These are phyloP conservation scores for Apiotrichum laibachii DNA, from an alignment of 1,284 basidiomycete species.

Conservation along the genomic window DNA sequence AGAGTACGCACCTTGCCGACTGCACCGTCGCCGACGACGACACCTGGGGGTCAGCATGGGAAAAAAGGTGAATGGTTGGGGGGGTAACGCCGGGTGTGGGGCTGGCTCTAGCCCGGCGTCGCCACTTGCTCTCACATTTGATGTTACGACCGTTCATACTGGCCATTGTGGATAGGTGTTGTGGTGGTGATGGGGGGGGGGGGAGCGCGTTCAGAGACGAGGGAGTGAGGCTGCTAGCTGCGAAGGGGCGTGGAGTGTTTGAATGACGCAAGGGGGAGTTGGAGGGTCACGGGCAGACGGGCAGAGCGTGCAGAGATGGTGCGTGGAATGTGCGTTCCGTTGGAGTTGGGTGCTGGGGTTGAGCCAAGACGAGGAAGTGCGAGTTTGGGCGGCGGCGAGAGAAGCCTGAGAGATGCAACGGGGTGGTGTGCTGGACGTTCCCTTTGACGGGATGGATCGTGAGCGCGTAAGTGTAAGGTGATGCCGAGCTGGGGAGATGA, in stretches of 20 bases:
- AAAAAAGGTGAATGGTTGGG: neutral
- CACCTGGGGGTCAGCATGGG: slow-evolving; percentile 49
- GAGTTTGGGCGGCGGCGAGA: too few relatives aligned
- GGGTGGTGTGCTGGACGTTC: neutral
- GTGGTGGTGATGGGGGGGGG: neutral
- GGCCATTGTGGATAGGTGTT: slow-evolving; percentile 17
- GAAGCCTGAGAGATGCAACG: too few relatives aligned
- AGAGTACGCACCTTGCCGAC: slow-evolving; percentile 82
- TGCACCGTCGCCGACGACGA: slow-evolving; percentile 98
- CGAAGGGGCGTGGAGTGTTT: too few relatives aligned
- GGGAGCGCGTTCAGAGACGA: neutral
- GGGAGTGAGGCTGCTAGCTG: too few relatives aligned
- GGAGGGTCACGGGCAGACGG: too few relatives aligned
- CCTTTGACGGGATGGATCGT: slow-evolving; percentile 4
- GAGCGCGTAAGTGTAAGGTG: neutral
- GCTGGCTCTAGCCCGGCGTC: neutral
- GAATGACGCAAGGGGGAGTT: too few relatives aligned
- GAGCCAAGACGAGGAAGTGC: too few relatives aligned
- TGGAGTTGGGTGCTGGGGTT: too few relatives aligned
- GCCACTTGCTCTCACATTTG: slow-evolving; percentile 26
- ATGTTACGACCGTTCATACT: slow-evolving; percentile 7
- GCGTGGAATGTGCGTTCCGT: too few relatives aligned
- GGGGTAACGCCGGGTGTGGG: neutral
- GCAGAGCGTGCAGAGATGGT: too few relatives aligned
- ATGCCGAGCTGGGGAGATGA: neutral